These are phyloP conservation scores for Blastobotrys elegans DNA, from an alignment of 1,139 yeast genomes.

Conservation along the genomic window DNA sequence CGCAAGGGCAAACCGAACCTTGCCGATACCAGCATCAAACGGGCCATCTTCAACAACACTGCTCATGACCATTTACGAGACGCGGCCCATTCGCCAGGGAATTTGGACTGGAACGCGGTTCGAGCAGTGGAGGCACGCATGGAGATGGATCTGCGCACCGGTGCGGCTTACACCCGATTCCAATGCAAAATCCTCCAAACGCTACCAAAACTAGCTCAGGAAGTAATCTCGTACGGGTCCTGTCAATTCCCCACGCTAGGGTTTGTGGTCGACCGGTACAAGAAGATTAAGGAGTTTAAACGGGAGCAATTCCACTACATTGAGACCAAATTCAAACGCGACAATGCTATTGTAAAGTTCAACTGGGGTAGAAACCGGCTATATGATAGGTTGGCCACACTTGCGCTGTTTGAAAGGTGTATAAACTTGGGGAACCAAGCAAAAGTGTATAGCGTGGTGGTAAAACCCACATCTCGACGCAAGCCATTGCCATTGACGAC, in stretches of 20 bases:
- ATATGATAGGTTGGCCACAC: constrained; percentile 66
- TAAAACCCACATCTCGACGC: constrained; percentile 67
- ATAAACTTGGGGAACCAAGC: constrained; percentile 45
- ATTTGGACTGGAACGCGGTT: constrained; percentile 63
- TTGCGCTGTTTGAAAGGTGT: constrained; percentile 63
- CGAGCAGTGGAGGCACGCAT: constrained; percentile 81
- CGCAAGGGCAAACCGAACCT: constrained; percentile 47
- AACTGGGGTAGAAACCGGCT: constrained; percentile 67
- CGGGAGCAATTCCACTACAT: constrained; percentile 82
- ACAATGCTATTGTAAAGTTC: constrained; percentile 37
- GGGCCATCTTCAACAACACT: constrained; percentile 86
- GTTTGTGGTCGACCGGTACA: constrained; percentile 90
- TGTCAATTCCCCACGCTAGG: constrained; percentile 98
- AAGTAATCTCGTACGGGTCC: constrained; percentile 69
- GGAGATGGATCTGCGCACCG: constrained; percentile 86
- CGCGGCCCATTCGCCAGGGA: constrained; percentile 69
- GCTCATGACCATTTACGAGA: constrained; percentile 66
- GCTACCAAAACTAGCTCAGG: constrained; percentile 27
- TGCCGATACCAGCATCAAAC: constrained; percentile 41
- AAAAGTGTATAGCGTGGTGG: constrained; percentile 46
- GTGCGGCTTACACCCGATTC: constrained; percentile 82
- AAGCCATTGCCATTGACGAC: constrained; percentile 92
- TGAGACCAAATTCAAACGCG: constrained; percentile 44
- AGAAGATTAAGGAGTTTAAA: constrained; percentile 62
- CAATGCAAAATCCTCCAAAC: constrained; percentile 49